Evolutionary conservation across 2,329 filamentous ascomycete species (phyloP), one percentile per base, ranked within the genome.

Genomic region (Sarocladium oryzae): DNA sequence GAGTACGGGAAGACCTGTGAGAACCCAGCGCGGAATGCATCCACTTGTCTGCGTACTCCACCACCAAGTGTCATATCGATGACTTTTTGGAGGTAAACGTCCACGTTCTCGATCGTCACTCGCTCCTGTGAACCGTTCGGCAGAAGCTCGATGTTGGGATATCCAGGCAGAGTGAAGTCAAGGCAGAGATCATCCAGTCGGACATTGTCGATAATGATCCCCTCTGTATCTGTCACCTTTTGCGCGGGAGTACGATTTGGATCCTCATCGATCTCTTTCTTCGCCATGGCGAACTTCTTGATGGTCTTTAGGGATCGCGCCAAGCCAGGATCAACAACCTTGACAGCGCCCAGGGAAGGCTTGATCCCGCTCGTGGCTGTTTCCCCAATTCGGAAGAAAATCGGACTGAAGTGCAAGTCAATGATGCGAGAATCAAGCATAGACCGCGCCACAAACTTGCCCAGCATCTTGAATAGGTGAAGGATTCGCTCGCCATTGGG

Each of bases 341-440:
- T 95, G 45, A 99, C 84, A 1, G 93, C 88, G 5, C 89, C 90
- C 7, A 99, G 76, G 0, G 91, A 96, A 11, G 91, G 90, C 20
- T 84, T 84, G 3, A 96, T 84, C 0, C 75, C 75, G 4, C 70
- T 68, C 1, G 81, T 70, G 1, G 69, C 66, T 2, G 82, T 77
- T 59, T 95, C 88, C 15, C 88, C 89, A 56, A 96, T 88, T 53
- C 92, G 88, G 83, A 99, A 99, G 73, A 99, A 96, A 5, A 90
- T 95, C 2, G 93, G 88, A 64, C 96, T 99, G 70, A 99, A 93
- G 52, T 92, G 93, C 57, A 99, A 84, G 61, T 99, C 93, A 58
- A 99, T 96, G 64, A 99, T 97, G 51, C 93, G 83, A 1, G 92
- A 96, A 66, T 99, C 93, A 50, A 99, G 85, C 93, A 99, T 97